Evolutionary conservation across 208 protist genomes (phyloP).

Genomic region (Trypanosoma theileri): DNA sequence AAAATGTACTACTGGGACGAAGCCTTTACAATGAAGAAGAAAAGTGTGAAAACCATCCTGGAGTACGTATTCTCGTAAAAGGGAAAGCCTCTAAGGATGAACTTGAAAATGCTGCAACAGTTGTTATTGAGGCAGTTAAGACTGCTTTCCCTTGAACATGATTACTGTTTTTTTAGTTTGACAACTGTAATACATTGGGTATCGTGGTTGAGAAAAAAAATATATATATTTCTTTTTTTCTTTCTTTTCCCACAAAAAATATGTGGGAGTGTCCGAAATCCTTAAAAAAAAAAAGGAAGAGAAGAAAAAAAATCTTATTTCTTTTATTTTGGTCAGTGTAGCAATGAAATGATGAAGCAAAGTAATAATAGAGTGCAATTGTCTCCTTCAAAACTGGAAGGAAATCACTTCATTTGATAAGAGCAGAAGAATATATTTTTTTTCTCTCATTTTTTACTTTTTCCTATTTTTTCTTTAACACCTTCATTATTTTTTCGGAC

Average conservation of each 20-base stretch:
- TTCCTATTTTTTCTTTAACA: too few relatives aligned
- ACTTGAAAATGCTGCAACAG: conserved; percentile 36
- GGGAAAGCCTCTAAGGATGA: conserved; percentile 53
- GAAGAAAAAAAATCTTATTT: too few relatives aligned
- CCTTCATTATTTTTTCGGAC: too few relatives aligned
- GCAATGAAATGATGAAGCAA: too few relatives aligned
- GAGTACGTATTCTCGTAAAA: conserved; percentile 72
- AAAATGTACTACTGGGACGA: conserved; percentile 61
- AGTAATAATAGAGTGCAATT: neutral
- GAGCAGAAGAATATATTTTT: neutral
- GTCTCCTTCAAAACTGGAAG: neutral
- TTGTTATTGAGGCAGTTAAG: conserved; percentile 59
- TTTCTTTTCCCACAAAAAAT: too few relatives aligned
- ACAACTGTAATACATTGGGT: conserved; percentile 1
- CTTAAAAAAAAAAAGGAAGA: too few relatives aligned
- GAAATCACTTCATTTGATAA: too few relatives aligned
- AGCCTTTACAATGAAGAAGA: conserved; percentile 72
- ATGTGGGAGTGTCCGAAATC: too few relatives aligned
- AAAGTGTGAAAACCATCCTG: conserved; percentile 46
- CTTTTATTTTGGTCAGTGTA: too few relatives aligned
- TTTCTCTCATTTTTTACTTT: neutral
- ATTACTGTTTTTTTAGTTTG: neutral
- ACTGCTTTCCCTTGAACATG: conserved; percentile 41
- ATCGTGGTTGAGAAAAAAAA: conserved; percentile 12
- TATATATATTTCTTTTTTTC: too few relatives aligned